Evolutionary conservation across 208 protist species (phyloP), one percentile per base, ranked within the genome.

Genomic region (Crithidia thermophila): DNA sequence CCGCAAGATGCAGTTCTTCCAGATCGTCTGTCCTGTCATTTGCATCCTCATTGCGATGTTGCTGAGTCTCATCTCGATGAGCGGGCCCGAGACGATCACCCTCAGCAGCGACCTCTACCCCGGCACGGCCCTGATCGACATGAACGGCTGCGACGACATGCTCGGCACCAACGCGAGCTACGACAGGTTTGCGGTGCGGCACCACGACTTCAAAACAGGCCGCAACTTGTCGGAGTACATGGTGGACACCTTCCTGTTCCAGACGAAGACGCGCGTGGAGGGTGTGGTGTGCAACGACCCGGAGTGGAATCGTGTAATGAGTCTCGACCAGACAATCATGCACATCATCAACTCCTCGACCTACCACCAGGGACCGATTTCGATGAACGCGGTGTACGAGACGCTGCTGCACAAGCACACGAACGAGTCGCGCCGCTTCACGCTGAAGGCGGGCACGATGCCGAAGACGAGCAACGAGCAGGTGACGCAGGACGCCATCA

Each of bases 11-110:
- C 81, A 85, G 56, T 87, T 67, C 46, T 79, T 94, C 46, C 89
- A 94, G 67, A 69, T 94, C 37, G 40, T 93, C 0, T 87, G 85
- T 64, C 89, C 88, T 6, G 81, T 91, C 6, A 23, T 81, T n/a
- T 85, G 76, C 60, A 59, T 94, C 46, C 23, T 91, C 9, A 43
- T 94, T 40, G 83, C 85, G 3, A 85, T 92, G 78, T 47, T 92
- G 40, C 67, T 94, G 9, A 81, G 40, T n/a, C 63, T 69, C 21
- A 79, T 90, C 16, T 63, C 56, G 7, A 31, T 68, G 11, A 49
- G 36, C 4, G 30, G 33, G 4, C 62, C 63, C 13, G 45, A 55
- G 36, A 50, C 49, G 23, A 45, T 82, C 21, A 51, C 49, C 13
- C 51, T 85, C 21, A 66, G 52, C 63, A 56, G 31, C 14, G 60